Evolutionary conservation across 2,329 filamentous ascomycete genomes (phyloP).

Genomic region (Pseudopyrenochaeta lycopersici): DNA sequence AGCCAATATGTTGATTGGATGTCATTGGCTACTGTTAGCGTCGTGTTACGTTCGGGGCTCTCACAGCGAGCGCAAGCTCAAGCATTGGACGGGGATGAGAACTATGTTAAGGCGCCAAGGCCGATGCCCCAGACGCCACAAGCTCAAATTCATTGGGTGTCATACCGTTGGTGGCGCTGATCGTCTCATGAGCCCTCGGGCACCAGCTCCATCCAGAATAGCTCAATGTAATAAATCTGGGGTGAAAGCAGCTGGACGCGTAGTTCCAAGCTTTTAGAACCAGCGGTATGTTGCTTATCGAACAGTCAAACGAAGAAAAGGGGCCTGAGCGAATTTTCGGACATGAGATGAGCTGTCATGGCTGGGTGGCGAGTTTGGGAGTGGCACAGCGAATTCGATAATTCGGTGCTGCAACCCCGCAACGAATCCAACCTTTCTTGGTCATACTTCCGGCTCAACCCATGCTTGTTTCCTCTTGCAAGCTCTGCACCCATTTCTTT

Average conservation of each 20-base stretch:
- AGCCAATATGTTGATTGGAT: constrained; percentile 21
- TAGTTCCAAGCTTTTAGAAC: constrained; percentile 6
- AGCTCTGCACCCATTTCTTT: constrained; percentile 8
- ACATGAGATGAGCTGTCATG: background rate
- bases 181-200: constrained; percentile 20
- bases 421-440: constrained; percentile 28
- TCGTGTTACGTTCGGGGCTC: constrained; percentile 24
- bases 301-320: background rate
- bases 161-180: constrained; percentile 24
- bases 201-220: constrained; percentile 27
- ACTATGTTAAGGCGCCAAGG: constrained; percentile 31
- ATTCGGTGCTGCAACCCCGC: constrained; percentile 21
- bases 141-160: constrained; percentile 25
- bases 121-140: constrained; percentile 27
- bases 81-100: constrained; percentile 19
- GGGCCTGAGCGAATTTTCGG: background rate
- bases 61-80: constrained; percentile 16
- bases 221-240: constrained; percentile 30
- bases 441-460: constrained; percentile 26
- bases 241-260: constrained; percentile 20
- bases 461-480: constrained; percentile 6
- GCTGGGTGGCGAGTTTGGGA: constrained; percentile 4
- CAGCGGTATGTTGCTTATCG: constrained; percentile 1
- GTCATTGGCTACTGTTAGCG: constrained; percentile 5
- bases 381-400: constrained; percentile 11